Base-by-base conservation (phyloP, 2,329 filamentous ascomycete species). In the Pseudogymnoascus destructans region DNA sequence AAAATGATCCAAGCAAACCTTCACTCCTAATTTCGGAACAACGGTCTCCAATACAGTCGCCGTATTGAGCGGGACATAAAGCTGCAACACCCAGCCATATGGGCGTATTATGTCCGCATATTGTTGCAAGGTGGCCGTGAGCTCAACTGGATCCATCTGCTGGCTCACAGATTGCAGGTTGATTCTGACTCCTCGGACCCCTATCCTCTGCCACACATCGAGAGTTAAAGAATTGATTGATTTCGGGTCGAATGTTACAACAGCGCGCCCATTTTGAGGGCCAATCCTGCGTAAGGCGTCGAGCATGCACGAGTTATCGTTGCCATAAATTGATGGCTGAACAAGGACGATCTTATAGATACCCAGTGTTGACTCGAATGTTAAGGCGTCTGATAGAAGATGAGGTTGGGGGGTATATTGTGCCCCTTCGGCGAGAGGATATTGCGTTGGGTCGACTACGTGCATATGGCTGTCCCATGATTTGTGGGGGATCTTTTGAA, bases 301-400 rank as follows among this genome's bases (percentile, higher is more conserved):
- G 10, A 85, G 71, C 3, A 83, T 69, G 64, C 79, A 82, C 0
- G 74, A 71, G 63, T 85, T 85, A 68, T 85, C 80, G 57, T 73
- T 71, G 21, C 78, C 80, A 66, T 84, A 85, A 57, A 82, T 79
- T 13, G 79, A 82, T 0, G 80, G 79, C 63, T 85, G 82, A 2
- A 81, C 77, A 19, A 85, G 71, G 21, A 84, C 79, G 56, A 81
- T 72, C 60, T 81, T 80, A 40, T 71, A 63, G 36, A 84, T 74
- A 2, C 76, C 76, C 11, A 84, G 67, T 1, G 71, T 68, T 0
- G 70, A 65, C 60, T 81, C 76, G 63, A 82, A 83, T 2, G 66
- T 60, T 30, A 76, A 68, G 17, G 79, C 79, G 30, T 82, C 73
- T 6, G 71, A 64, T 5, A 83, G 68, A 1, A 73, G 77, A 63